Conservation (phyloP, 2,329 filamentous ascomycete species). For the Epicoccum sorghinum region DNA sequence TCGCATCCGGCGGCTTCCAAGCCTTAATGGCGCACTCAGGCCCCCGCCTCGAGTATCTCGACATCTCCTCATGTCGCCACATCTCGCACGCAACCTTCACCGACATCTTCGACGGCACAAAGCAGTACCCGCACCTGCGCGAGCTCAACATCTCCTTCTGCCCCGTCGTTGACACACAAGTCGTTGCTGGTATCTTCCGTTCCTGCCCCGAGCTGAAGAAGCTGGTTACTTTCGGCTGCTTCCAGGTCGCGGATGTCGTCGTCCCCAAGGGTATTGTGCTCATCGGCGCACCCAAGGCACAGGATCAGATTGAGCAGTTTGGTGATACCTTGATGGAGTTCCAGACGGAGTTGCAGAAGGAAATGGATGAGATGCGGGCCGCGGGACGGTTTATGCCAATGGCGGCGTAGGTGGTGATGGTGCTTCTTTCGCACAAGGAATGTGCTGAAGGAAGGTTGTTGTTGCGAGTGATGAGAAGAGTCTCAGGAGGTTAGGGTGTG, state of each 20-base stretch:
- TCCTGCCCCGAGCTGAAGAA: conserved; percentile 65
- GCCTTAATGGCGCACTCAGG: conserved; percentile 88
- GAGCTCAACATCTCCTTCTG: conserved; percentile 82
- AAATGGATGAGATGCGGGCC: conserved; percentile 11
- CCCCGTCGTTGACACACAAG: conserved; percentile 68
- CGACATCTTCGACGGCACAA: conserved; percentile 68
- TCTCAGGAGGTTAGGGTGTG: no score
- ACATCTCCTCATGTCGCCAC: conserved; percentile 84
- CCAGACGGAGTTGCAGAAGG: conserved; percentile 24
- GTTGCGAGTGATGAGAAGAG: no score
- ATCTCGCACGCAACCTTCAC: conserved; percentile 76
- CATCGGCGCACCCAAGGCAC: conserved; percentile 64
- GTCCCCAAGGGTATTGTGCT: conserved; percentile 65
- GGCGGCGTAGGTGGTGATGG: conserved; percentile 18
- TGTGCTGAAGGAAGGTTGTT: no score
- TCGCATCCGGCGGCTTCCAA: conserved; percentile 76
- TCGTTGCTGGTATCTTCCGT: conserved; percentile 68
- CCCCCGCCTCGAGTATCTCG: conserved; percentile 66
- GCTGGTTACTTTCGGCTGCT: conserved; percentile 68
- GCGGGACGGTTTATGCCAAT: conserved; percentile 33
- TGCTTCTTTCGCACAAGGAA: no score
- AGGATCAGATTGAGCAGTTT: conserved; percentile 62
- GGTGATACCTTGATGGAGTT: conserved; percentile 47
- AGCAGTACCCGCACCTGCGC: conserved; percentile 69
- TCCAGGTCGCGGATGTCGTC: conserved; percentile 61